Percentiles rank a stretch among this genome's conserved stretches.
Conservation (phyloP, 768 basidiomycete species). For the Serendipita vermifera region DNA sequence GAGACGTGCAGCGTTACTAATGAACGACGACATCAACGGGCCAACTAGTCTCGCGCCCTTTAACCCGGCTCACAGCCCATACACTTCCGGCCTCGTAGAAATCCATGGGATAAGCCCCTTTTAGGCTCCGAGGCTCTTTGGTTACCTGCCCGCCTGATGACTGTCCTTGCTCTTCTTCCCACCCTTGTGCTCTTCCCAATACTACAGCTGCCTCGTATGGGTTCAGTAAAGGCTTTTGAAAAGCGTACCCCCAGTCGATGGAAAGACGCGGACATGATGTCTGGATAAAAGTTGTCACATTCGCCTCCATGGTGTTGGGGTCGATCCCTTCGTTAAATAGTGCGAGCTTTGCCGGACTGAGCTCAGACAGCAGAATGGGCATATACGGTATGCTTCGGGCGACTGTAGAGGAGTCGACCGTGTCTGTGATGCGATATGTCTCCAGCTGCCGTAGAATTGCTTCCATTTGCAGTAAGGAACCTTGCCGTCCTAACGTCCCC, state of each 20-base stretch:
- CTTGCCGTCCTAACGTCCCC: conserved; percentile 90
- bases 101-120: conserved; percentile 82
- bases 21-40: background rate
- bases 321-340: conserved; percentile 44
- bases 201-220: conserved; percentile 90
- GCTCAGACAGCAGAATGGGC: conserved; percentile 85
- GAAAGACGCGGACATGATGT: conserved; percentile 93
- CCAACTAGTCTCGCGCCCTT: conserved; percentile 24
- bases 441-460: conserved; percentile 25
- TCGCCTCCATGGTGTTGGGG: conserved; percentile 32
- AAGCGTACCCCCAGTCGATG: conserved; percentile 99
- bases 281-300: conserved; percentile 84
- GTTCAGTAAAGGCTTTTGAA: conserved; percentile 72
- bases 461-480: conserved; percentile 78
- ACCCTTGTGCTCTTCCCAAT: conserved; percentile 51
- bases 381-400: conserved; percentile 55
- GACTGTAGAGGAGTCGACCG: conserved; percentile 48
- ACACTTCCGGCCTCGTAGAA: conserved; percentile 77
- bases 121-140: conserved; percentile 15
- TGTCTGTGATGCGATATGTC: conserved; percentile 31
- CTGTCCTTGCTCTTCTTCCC: conserved; percentile 36
- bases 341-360: conserved; percentile 88
- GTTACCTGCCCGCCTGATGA: background rate
- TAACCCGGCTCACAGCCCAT: conserved; percentile 57
- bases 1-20: no score